Evolutionary conservation across 768 basidiomycete species (phyloP).

Genomic region (Naematelia encephala): DNA sequence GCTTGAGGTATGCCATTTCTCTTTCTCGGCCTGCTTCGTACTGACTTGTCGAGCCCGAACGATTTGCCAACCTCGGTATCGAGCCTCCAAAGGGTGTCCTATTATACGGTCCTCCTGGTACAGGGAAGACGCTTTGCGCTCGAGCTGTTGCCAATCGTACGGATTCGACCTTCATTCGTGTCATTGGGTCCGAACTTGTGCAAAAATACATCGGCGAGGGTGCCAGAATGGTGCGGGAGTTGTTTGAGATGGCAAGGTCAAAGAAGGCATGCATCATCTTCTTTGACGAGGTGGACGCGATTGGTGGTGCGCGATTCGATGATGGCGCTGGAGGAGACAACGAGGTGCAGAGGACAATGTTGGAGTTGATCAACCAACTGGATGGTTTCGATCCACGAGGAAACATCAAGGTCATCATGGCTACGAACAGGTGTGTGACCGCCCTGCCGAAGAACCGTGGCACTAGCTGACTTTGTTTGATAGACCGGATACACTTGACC

Average conservation of each 20-base stretch:
- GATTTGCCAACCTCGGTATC: conserved; percentile 95
- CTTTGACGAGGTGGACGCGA: conserved; percentile 97
- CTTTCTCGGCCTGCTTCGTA: conserved; percentile 1
- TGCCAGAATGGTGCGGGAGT: conserved; percentile 95
- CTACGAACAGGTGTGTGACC: conserved; percentile 76
- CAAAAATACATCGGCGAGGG: conserved; percentile 99
- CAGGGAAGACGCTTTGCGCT: conserved; percentile 93
- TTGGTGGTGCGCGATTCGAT: conserved; percentile 96
- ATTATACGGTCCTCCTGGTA: conserved; percentile 65
- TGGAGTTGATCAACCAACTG: conserved; percentile 97
- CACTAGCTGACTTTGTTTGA: neutral
- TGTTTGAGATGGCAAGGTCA: conserved; percentile 97
- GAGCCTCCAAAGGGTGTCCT: conserved; percentile 98
- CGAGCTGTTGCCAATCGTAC: conserved; percentile 97
- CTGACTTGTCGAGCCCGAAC: conserved; percentile 71
- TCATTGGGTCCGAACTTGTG: conserved; percentile 98
- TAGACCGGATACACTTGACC: conserved; percentile 96
- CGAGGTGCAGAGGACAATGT: conserved; percentile 98
- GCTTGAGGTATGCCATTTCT: conserved; percentile 62
- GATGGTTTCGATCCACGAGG: conserved; percentile 98
- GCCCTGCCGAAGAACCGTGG: neutral
- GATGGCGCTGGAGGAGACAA: conserved; percentile 99
- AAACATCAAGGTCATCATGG: conserved; percentile 99
- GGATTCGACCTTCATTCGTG: conserved; percentile 98
- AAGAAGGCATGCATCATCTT: conserved; percentile 99